Base-by-base conservation (phyloP, 805 yeast genomes). In the Wilhelminamyces savonicus region DNA sequence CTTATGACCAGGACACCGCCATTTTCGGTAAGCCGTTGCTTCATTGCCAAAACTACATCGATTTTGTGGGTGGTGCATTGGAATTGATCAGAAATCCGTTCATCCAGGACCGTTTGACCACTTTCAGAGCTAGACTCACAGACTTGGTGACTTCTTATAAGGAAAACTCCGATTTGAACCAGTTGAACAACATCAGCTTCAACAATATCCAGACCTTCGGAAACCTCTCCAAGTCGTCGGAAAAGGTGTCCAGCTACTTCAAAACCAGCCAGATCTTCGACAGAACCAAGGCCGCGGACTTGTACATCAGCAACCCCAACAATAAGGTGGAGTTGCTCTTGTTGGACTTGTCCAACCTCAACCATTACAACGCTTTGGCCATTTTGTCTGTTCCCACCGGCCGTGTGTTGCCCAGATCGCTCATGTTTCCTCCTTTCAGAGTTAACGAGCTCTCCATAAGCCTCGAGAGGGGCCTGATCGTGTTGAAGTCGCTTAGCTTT, bases 361-460 rank as follows among this genome's bases (percentile, higher is more conserved):
- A 33, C 26, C 24, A 27, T 17, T 57, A 42, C 36, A 58, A 63
- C 33, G 53, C 71, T 5, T 52, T 63, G 41, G 71, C 68, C 5
- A 44, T 64, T 10, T 40, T 63, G 28, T 39, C 45, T 3, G 33
- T 52, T 12, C 50, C 52, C 6, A 24, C 27, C n/a, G 41, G 39
- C 13, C 24, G 30, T 5, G 26, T 26, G 6, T 38, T 32, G 3
- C 35, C 54, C 1, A 45, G 69, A 16, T 52, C 58, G 7, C 52
- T 64, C 20, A 31, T 64, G 37, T 63, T 44, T 37, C 69, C 71
- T 7, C 71, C 71, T 2, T 63, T 64, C 38, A 37, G 71, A 28
- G 38, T 59, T 29, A 59, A 60, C 35, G 67, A 61, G 31, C 43
- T 60, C 13, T 40, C 56, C 10, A 42, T 58, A 28, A 28, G 44